Evolutionary conservation across 2,329 filamentous ascomycete species (phyloP).

Genomic region (Purpureocillium lavendulum): DNA sequence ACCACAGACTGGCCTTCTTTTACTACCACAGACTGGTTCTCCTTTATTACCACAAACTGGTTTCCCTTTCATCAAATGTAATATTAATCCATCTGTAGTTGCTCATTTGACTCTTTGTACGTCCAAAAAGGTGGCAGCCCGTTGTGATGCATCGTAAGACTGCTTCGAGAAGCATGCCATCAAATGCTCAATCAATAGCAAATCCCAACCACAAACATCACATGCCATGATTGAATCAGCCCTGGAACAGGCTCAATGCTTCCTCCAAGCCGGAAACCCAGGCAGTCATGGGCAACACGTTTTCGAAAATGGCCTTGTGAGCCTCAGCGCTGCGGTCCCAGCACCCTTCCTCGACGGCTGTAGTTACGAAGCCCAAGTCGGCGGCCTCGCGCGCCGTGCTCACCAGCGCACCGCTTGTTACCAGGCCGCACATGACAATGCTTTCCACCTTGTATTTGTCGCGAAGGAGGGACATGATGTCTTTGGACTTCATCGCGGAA

Average conservation of each 20-base stretch:
- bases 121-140: no score
- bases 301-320: slow-evolving; percentile 4
- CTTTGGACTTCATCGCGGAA: slow-evolving; percentile 4
- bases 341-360: slow-evolving; percentile 7
- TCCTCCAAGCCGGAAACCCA: slow-evolving; percentile 1
- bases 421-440: slow-evolving; percentile 7
- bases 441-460: slow-evolving; percentile 3
- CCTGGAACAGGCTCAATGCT: not conserved
- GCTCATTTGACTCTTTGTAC: no score
- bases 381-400: slow-evolving; percentile 8
- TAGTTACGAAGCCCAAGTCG: slow-evolving; percentile 9
- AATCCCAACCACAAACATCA: no score
- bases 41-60: no score
- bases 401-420: slow-evolving; percentile 8
- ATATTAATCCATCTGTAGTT: no score
- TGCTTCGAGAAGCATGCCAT: no score
- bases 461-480: slow-evolving; percentile 1
- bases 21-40: no score
- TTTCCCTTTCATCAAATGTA: no score
- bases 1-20: no score
- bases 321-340: slow-evolving; percentile 4
- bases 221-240: no score
- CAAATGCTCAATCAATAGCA: no score
- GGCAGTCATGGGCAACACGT: slow-evolving; percentile 3
- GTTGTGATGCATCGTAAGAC: no score